Base-by-base conservation (phyloP, 176 grass and related monocot genomes). In the Oryza glaberrima region DNA sequence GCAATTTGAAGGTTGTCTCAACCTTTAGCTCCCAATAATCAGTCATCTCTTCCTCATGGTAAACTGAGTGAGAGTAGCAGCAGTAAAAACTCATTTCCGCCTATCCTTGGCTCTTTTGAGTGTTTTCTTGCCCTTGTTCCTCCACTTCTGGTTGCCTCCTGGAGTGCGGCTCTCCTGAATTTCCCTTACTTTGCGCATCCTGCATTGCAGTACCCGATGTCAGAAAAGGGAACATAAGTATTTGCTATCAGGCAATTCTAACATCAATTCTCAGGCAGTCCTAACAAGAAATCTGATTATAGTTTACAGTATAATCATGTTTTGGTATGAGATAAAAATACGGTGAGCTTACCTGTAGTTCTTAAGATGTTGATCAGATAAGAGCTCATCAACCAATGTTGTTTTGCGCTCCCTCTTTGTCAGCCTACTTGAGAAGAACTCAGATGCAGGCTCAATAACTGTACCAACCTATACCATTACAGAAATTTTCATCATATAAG, bases 361-460 rank as follows among this genome's bases (percentile, higher is more conserved):
- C 81, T 88, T 95, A 73, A 92, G 88, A 81, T 41, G 51, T 84
- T 83, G 67, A 85, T 95, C 93, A 65, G 93, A 90, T 78, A 98
- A 78, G 22, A 95, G 34, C 81, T 98, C 91, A 75, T 95, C 95
- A 34, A 73, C 89, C 73, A 95, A 77, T 38, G 91, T 95, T 77
- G 85, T 71, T 88, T 95, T 98, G 73, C 85, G 77, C 40, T 98
- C 91, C 77, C 76, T 92, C 85, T 94, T 95, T 51, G 91, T 98
- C 64, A 98, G 69, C 74, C 95, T 94, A 82, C 93, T 77, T 65
- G 95, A 94, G 93, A 68, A 92, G 89, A 88, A 95, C 85, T 98
- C 95, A 65, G 87, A 93, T 85, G 87, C 80, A 77, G 93, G 77
- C 73, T 90, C 93, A 87, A 98, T 81, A 52, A 98, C 80, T 22